phyloP scores from a whole-genome alignment of 768 basidiomycete genomes.

The Tricholoma matsutake region DNA sequence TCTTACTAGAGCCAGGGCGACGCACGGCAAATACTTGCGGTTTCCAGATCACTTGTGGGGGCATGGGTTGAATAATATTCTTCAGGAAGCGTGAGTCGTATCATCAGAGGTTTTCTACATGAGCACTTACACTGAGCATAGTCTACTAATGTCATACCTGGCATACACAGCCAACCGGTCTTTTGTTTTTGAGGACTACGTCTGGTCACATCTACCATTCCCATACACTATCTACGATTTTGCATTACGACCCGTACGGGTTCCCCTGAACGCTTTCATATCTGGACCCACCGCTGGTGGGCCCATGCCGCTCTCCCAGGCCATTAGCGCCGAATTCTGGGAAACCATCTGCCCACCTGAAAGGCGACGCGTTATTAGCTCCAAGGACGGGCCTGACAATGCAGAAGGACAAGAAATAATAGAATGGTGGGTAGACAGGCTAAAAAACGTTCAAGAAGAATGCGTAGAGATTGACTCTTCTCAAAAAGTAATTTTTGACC shows the following conservation, averaged over 20 bases:
- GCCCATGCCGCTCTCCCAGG: slow-evolving; percentile 28
- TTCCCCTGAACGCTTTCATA: slow-evolving; percentile 60
- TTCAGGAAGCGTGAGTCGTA: slow-evolving; percentile 51
- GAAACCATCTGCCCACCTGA: slow-evolving; percentile 43
- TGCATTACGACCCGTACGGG: slow-evolving; percentile 45
- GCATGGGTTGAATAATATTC: not conserved
- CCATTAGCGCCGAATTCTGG: slow-evolving; percentile 50
- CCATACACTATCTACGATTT: slow-evolving; percentile 55
- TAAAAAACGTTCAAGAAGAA: slow-evolving; percentile 32
- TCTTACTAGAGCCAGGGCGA: slow-evolving; percentile 6
- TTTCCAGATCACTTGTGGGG: slow-evolving; percentile 55
- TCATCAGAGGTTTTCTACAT: not conserved
- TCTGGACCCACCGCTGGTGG: slow-evolving; percentile 55
- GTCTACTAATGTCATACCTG: slow-evolving; percentile 49
- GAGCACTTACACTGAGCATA: slow-evolving; percentile 11
- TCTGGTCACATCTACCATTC: slow-evolving; percentile 53
- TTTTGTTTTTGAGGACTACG: slow-evolving; percentile 63
- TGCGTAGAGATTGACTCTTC: slow-evolving; percentile 46
- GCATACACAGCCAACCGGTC: slow-evolving; percentile 48
- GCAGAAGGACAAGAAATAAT: slow-evolving; percentile 42
- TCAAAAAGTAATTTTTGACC: slow-evolving; percentile 43
- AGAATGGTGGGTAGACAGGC: slow-evolving; percentile 45
- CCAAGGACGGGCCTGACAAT: slow-evolving; percentile 31
- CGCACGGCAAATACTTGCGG: slow-evolving; percentile 35
- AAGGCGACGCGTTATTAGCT: slow-evolving; percentile 31